Percentiles rank a stretch among this genome's conserved stretches.
phyloP scores from a whole-genome alignment of 2,329 filamentous ascomycete genomes.

The Pochonia chlamydosporia region DNA sequence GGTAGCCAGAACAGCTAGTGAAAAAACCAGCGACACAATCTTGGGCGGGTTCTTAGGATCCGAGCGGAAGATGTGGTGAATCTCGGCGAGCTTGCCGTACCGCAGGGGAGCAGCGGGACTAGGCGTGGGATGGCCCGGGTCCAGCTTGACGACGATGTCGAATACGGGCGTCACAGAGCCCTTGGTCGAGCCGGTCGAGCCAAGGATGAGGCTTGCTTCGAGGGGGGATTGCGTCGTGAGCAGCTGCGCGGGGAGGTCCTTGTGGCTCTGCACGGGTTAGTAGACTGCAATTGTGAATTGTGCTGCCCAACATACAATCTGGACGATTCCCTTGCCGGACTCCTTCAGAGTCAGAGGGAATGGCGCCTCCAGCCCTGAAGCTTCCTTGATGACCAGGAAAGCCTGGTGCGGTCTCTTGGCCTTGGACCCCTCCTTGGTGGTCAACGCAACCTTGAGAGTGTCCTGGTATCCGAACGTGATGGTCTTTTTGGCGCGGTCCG shows the following conservation, averaged over 20 bases:
- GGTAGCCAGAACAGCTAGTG: constrained; percentile 64
- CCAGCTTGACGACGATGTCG: constrained; percentile 60
- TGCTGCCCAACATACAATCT: constrained; percentile 73
- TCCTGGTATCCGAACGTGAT: constrained; percentile 63
- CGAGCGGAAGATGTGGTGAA: constrained; percentile 82
- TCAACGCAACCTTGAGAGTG: constrained; percentile 75
- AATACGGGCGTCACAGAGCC: constrained; percentile 68
- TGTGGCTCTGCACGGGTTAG: constrained; percentile 61
- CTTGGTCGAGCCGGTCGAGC: constrained; percentile 71
- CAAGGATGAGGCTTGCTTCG: constrained; percentile 76
- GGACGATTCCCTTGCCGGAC: constrained; percentile 76
- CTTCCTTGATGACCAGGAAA: constrained; percentile 77
- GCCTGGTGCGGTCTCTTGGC: constrained; percentile 88
- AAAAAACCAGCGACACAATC: constrained; percentile 73
- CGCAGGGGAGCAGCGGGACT: constrained; percentile 64
- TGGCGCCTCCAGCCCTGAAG: constrained; percentile 76
- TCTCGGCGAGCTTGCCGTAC: constrained; percentile 79
- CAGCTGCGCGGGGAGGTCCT: constrained; percentile 83
- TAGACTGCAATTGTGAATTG: too few species aligned
- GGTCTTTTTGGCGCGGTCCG: constrained; percentile 55
- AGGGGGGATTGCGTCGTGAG: constrained; percentile 62
- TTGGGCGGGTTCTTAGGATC: constrained; percentile 77
- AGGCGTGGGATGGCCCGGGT: constrained; percentile 54
- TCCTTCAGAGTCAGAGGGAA: constrained; percentile 82
- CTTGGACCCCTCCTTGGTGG: constrained; percentile 70